phyloP scores from a whole-genome alignment of 768 basidiomycete species.

The Royoungia palumana region DNA sequence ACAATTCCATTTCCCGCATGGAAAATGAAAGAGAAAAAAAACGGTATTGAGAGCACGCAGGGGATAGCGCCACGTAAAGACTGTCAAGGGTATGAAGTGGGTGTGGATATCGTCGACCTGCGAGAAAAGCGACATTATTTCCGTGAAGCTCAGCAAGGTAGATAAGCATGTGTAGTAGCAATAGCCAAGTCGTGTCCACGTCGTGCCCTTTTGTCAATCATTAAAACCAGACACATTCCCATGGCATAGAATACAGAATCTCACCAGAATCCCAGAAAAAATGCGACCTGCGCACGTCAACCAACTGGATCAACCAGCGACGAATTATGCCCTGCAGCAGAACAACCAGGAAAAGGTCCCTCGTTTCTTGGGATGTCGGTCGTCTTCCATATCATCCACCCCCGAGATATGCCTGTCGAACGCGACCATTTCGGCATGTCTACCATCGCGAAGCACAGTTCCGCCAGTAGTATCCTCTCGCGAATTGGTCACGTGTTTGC shows the following conservation, averaged over 20 bases:
- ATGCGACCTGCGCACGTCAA: slow-evolving; percentile 30
- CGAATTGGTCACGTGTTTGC: slow-evolving; percentile 50
- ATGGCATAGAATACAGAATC: neutral
- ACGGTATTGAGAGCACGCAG: slow-evolving; percentile 12
- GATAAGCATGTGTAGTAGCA: slow-evolving; percentile 34
- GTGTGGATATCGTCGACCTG: slow-evolving; percentile 31
- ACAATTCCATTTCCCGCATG: slow-evolving; percentile 11
- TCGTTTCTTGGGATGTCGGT: slow-evolving; percentile 59
- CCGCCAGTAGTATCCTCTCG: slow-evolving; percentile 51
- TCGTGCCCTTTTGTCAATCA: slow-evolving; percentile 4
- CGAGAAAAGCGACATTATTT: slow-evolving; percentile 27
- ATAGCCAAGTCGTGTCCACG: slow-evolving; percentile 31
- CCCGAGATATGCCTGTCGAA: slow-evolving; percentile 68
- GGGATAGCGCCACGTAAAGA: slow-evolving; percentile 24
- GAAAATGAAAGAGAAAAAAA: neutral
- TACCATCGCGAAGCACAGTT: slow-evolving; percentile 32
- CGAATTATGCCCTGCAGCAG: slow-evolving; percentile 62
- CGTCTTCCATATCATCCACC: slow-evolving; percentile 59
- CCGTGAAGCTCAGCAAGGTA: slow-evolving; percentile 31
- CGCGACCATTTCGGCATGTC: slow-evolving; percentile 52
- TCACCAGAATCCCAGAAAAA: slow-evolving; percentile 24
- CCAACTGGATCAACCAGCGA: slow-evolving; percentile 26
- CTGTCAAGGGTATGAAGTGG: slow-evolving; percentile 28
- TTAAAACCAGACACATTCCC: too few species aligned
- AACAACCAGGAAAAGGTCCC: slow-evolving; percentile 61